phyloP scores from a whole-genome alignment of 495 filamentous ascomycete species.

The Penicillium argentinense region DNA sequence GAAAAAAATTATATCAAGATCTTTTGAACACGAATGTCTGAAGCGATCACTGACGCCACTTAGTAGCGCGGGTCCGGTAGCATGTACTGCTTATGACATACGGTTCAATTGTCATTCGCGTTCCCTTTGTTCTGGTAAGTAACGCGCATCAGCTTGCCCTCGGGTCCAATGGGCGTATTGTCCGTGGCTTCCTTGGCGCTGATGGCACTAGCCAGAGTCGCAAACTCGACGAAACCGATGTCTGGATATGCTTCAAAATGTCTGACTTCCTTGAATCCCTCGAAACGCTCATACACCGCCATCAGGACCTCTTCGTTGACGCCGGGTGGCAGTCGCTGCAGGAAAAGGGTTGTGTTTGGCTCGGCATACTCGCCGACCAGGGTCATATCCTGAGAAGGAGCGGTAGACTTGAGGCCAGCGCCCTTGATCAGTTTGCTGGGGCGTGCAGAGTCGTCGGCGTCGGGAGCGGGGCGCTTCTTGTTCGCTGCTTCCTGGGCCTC shows the following conservation, averaged over 20 bases:
- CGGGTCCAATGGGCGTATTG: constrained; percentile 79
- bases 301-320: constrained; percentile 77
- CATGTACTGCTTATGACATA: no score
- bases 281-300: constrained; percentile 82
- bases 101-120: no score
- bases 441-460: constrained; percentile 52
- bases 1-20: constrained; percentile 18
- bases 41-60: constrained; percentile 73
- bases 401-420: constrained; percentile 78
- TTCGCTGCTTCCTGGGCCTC: constrained; percentile 81
- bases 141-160: constrained; percentile 69
- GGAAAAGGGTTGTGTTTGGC: constrained; percentile 96
- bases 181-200: constrained; percentile 92
- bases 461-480: constrained; percentile 67
- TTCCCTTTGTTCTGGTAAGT: no score
- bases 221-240: constrained; percentile 97
- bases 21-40: constrained; percentile 15
- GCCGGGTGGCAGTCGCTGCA: constrained; percentile 88
- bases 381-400: constrained; percentile 65
- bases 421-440: constrained; percentile 73
- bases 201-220: constrained; percentile 84
- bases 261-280: constrained; percentile 92
- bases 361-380: constrained; percentile 96
- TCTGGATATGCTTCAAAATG: no score
- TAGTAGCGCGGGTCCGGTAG: constrained; percentile 77